Evolutionary conservation across 805 yeast species (phyloP).

Genomic region (Candida quercuum): DNA sequence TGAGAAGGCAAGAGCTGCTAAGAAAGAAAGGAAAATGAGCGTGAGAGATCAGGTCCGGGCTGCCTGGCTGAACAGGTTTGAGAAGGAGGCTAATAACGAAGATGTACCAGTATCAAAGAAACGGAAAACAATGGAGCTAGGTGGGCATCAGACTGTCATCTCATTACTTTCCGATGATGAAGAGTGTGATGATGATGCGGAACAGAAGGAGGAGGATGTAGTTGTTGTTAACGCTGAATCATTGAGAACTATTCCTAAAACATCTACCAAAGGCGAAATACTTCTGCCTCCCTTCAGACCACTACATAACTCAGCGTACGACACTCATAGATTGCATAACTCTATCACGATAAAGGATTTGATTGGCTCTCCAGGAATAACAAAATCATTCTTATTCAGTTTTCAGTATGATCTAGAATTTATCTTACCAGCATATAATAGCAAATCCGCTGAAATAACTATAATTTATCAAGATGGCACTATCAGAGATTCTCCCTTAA

Average conservation of each 20-base stretch:
- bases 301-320: conserved; percentile 1
- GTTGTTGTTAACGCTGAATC: too few relatives aligned
- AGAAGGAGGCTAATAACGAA: not conserved
- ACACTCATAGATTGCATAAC: not conserved
- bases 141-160: not conserved
- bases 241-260: not conserved
- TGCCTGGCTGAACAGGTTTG: not conserved
- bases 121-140: not conserved
- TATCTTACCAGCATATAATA: conserved; percentile 22
- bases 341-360: conserved; percentile 1
- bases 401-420: conserved; percentile 39
- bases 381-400: conserved; percentile 41
- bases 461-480: conserved; percentile 30
- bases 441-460: conserved; percentile 12
- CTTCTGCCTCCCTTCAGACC: not conserved
- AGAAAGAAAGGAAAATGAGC: not conserved
- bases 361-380: conserved; percentile 19
- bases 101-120: not conserved
- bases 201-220: not conserved
- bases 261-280: not conserved
- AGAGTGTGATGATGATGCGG: not conserved
- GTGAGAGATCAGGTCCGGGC: not conserved
- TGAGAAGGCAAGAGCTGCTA: too few relatives aligned
- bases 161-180: conserved; percentile 1
- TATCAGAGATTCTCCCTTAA: conserved; percentile 10